Percentiles rank a stretch among this genome's conserved stretches.
Conservation (phyloP, 2,329 filamentous ascomycete genomes). For the Cladosporium austrohemisphaericum region DNA sequence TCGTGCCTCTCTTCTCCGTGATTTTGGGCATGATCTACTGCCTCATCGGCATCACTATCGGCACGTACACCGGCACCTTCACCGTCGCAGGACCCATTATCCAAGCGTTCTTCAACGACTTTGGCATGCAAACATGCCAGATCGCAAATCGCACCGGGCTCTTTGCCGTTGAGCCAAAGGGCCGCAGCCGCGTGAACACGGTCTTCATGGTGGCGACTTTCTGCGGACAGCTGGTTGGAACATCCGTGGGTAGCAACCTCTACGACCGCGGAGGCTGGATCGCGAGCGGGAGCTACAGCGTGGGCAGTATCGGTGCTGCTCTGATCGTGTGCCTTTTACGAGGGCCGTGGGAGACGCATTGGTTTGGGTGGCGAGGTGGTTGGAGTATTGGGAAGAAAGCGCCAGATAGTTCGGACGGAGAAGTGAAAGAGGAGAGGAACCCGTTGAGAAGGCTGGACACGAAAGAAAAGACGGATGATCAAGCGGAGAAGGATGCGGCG, state of each 20-base stretch:
- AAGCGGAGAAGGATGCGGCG: constrained; percentile 23
- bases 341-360: constrained; percentile 55
- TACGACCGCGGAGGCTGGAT: constrained; percentile 57
- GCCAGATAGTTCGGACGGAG: constrained; percentile 38
- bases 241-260: constrained; percentile 50
- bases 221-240: constrained; percentile 69
- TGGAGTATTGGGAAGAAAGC: constrained; percentile 48
- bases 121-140: constrained; percentile 69
- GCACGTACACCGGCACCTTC: constrained; percentile 64
- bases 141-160: constrained; percentile 70
- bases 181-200: constrained; percentile 73
- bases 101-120: constrained; percentile 66
- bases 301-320: constrained; percentile 51
- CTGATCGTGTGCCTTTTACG: constrained; percentile 41
- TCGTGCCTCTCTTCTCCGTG: constrained; percentile 65
- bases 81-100: constrained; percentile 69
- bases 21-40: constrained; percentile 58
- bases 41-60: constrained; percentile 60
- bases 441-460: constrained; percentile 19
- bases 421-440: constrained; percentile 24
- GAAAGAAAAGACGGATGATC: constrained; percentile 21
- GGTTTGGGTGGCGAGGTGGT: constrained; percentile 60
- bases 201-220: constrained; percentile 77
- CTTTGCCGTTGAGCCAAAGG: constrained; percentile 66
- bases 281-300: constrained; percentile 53